Percentiles rank a stretch among this genome's conserved stretches.
These are phyloP conservation scores for Aphanomyces euteiches DNA, from an alignment of 352 stramenopile species.

Conservation along the genomic window DNA sequence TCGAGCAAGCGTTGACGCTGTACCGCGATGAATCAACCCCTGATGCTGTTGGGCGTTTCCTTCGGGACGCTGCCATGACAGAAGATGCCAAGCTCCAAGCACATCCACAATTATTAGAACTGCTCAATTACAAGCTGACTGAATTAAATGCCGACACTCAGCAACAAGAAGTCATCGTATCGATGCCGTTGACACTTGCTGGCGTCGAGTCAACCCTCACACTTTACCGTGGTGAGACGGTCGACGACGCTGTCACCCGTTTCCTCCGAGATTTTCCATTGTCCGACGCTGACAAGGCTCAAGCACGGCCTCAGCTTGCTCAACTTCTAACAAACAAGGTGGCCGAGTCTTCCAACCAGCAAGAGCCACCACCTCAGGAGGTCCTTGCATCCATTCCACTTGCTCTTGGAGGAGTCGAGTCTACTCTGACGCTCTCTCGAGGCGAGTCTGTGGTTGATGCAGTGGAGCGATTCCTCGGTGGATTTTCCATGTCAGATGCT, in stretches of 20 bases:
- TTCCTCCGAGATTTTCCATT: constrained; percentile 61
- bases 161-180: constrained; percentile 41
- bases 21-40: constrained; percentile 56
- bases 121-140: constrained; percentile 35
- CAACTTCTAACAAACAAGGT: constrained; percentile 34
- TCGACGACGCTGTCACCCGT: constrained; percentile 54
- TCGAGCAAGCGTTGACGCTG: constrained; percentile 50
- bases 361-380: not conserved
- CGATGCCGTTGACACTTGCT: constrained; percentile 60
- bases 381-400: not conserved
- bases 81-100: constrained; percentile 62
- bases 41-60: constrained; percentile 59
- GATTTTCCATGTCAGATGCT: not conserved
- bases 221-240: constrained; percentile 58
- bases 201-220: constrained; percentile 44
- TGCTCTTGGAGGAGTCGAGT: not conserved
- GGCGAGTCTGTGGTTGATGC: not conserved
- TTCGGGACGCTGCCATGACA: constrained; percentile 52
- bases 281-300: constrained; percentile 55
- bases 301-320: constrained; percentile 60
- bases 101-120: constrained; percentile 52
- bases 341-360: not conserved
- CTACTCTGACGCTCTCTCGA: constrained; percentile 12
- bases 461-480: not conserved
- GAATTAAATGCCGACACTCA: not conserved